Base-by-base conservation (phyloP, 2,329 filamentous ascomycete species). In the Pyrenochaeta sp. region DNA sequence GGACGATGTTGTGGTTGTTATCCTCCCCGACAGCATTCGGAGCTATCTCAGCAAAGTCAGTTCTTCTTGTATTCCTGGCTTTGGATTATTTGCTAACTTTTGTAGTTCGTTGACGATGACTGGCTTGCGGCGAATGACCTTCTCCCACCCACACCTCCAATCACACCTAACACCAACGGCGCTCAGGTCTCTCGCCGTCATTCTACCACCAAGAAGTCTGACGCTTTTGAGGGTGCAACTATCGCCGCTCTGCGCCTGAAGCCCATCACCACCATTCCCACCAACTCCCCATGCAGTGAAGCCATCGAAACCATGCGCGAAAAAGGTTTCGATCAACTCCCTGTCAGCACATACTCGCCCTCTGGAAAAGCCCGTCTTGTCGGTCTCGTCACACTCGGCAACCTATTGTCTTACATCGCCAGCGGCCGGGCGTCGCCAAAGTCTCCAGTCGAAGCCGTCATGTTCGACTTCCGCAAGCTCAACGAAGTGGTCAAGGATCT, bases 281-380 rank as follows among this genome's bases (percentile, higher is more conserved):
- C 86, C 19, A 80, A 81, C 39, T 86, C 86, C 21, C 74, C 83
- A 3, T 96, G 92, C 74, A 82, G 89, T 52, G 89, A 93, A 56
- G 94, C 95, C 39, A 91, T 97, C 55, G 94, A 99, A 77, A 92
- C 89, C 50, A 97, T 99, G 94, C 90, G 93, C 58, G 94, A 99
- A 67, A 96, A 94, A 77, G 90, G 91, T 51, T 99, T 96, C 71
- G 95, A 99, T 68, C 95, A 99, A 75, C 87, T 99, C 28, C 94
- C 94, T 29, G 94, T 99, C 11, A 86, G 95, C 7, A 44, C 51
- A 15, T 68, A 63, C 55, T 54, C 63, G 7, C 81, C 85, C 1
- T 76, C 85, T 13, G 82, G 81, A 4, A 84, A 84, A 50, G 82
- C 78, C 52, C 86, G 84, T 63, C 87, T 99, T 6, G 90, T 96